A percentile compares a stretch with the other conserved stretches of the same genome.
Evolutionary conservation across 1,139 yeast species (phyloP).

Genomic region (Insectozyma bohioensis): DNA sequence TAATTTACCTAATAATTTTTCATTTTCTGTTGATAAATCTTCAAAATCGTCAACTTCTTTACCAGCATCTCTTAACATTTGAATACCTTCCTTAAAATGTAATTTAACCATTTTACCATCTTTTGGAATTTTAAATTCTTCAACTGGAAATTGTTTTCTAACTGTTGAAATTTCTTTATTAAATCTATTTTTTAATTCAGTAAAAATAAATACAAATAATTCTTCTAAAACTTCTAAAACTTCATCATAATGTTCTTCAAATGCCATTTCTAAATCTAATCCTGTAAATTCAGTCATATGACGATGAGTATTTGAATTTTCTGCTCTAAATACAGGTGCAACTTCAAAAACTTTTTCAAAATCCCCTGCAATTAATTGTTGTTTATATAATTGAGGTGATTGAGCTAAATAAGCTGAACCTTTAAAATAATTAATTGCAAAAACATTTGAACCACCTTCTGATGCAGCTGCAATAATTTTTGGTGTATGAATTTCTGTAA

Average conservation of each 20-base stretch:
- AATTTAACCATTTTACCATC: slow-evolving; percentile 89
- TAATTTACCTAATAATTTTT: slow-evolving; percentile 84
- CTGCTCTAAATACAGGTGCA: slow-evolving; percentile 98
- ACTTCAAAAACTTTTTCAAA: slow-evolving; percentile 94
- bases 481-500: slow-evolving; percentile 94
- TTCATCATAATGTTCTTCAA: slow-evolving; percentile 97
- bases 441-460: slow-evolving; percentile 97
- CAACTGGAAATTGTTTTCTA: slow-evolving; percentile 95
- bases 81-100: slow-evolving; percentile 88
- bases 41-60: slow-evolving; percentile 83
- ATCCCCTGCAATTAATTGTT: slow-evolving; percentile 96
- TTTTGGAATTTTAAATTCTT: slow-evolving; percentile 90
- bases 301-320: slow-evolving; percentile 97
- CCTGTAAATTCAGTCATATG: slow-evolving; percentile 99
- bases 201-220: slow-evolving; percentile 83
- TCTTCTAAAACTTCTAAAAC: slow-evolving; percentile 82
- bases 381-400: slow-evolving; percentile 97
- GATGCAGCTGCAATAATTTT: slow-evolving; percentile 93
- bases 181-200: slow-evolving; percentile 76
- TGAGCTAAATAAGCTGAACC: slow-evolving; percentile 93
- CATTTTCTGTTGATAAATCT: slow-evolving; percentile 92
- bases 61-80: slow-evolving; percentile 78
- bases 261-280: slow-evolving; percentile 95
- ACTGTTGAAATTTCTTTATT: slow-evolving; percentile 84
- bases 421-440: slow-evolving; percentile 90